Evolutionary conservation across 2,329 filamentous ascomycete species (phyloP), one percentile per base, ranked within the genome.

Genomic region (Fusarium abutilonis): DNA sequence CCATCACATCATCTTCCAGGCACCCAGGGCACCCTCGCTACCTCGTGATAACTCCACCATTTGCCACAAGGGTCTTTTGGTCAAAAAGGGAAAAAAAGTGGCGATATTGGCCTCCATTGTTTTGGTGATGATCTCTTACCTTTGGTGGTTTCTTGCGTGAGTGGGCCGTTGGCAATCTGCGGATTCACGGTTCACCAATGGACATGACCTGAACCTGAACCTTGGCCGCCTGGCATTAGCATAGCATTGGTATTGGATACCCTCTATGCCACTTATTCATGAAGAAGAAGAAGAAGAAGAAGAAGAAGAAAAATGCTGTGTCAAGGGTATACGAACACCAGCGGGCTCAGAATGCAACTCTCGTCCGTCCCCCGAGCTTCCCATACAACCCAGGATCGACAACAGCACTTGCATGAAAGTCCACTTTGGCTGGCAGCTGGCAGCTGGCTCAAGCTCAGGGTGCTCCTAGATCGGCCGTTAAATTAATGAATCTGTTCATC

Each of bases 381-480:
- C 31, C 35, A 26, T 26, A 26, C 23, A 26, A 26, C 2, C 23
- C 23, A 26, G 34, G 36, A 36, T 51, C 23, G 31, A 21, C 17
- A 43, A 29, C 26, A 40, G 10, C 13, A 26, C 34, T 34, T 52
- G 46, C 45, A 45, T 41, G n/a, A 21, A 21, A 21, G 28, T 42
- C 17, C 17, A 39, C 43, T 8, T 49, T 46, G 26, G 31, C 35
- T 45, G 32, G 49, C 41, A 26, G 23, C 23, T 26, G 23, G 23
- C 6, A 26, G 23, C 23, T 26, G 23, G 23, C 6, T 26, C 23
- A 26, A 3, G 23, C 5, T 26, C 6, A 26, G 23, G 34, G 23
- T 29, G 28, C 57, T 63, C 62, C 62, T 66, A 55, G 19, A 60
- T 56, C 63, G 53, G 63, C 49, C 6, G 21, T 42, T 28, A 29